Conservation (phyloP, 1,284 basidiomycete genomes). For the Heterobasidion occidentale region DNA sequence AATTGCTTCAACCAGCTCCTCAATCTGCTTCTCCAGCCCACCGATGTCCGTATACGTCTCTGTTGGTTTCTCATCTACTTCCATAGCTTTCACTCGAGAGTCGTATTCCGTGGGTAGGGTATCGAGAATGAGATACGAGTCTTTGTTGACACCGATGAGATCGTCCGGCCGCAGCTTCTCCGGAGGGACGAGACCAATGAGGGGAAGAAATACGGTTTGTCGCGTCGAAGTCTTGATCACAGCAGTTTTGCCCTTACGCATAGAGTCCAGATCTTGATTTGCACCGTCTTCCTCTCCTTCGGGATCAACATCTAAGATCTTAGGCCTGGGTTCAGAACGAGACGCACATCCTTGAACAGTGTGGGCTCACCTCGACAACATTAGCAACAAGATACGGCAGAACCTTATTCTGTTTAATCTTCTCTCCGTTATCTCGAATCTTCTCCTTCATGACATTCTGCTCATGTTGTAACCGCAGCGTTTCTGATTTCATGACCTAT, state of each 20-base stretch:
- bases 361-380: constrained; percentile 74
- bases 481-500: constrained; percentile 96
- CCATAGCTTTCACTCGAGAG: constrained; percentile 85
- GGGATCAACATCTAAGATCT: constrained; percentile 95
- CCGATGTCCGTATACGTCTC: constrained; percentile 79
- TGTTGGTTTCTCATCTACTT: constrained; percentile 79
- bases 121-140: constrained; percentile 97
- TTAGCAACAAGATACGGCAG: constrained; percentile 97
- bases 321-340: constrained; percentile 1
- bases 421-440: constrained; percentile 96
- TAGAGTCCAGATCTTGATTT: constrained; percentile 88
- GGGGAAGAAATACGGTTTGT: constrained; percentile 96
- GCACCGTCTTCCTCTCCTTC: constrained; percentile 92
- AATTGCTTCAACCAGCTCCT: constrained; percentile 76
- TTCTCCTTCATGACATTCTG: constrained; percentile 96
- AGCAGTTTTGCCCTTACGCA: constrained; percentile 95
- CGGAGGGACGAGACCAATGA: constrained; percentile 94
- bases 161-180: constrained; percentile 87
- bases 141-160: constrained; percentile 98
- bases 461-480: constrained; percentile 87
- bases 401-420: constrained; percentile 99
- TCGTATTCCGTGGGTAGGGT: constrained; percentile 76
- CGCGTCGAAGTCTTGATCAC: constrained; percentile 99
- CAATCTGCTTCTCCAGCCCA: constrained; percentile 77
- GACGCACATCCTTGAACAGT: background rate